Conservation (phyloP, 2,329 filamentous ascomycete genomes). For the Fusarium veterinarium region DNA sequence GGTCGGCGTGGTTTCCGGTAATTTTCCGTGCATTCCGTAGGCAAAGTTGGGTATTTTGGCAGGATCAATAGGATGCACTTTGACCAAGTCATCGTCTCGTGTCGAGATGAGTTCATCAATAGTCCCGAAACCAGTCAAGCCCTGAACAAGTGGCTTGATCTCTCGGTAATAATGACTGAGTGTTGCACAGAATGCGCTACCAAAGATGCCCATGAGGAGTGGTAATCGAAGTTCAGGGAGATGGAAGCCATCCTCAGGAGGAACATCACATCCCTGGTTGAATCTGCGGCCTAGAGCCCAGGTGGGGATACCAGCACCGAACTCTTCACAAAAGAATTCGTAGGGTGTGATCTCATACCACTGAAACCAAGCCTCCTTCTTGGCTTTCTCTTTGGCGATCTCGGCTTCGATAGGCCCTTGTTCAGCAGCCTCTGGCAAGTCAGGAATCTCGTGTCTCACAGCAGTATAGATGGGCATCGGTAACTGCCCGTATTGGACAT, state of each 20-base stretch:
- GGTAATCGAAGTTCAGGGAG: slow-evolving; percentile 88
- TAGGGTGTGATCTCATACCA: slow-evolving; percentile 98
- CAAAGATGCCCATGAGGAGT: slow-evolving; percentile 92
- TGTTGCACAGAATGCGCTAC: slow-evolving; percentile 95
- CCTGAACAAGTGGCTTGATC: slow-evolving; percentile 82
- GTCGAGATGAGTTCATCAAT: slow-evolving; percentile 87
- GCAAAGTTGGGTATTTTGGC: slow-evolving; percentile 91
- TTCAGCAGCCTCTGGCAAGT: slow-evolving; percentile 57
- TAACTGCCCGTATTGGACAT: slow-evolving; percentile 80
- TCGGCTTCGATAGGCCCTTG: slow-evolving; percentile 44
- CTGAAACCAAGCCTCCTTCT: slow-evolving; percentile 88
- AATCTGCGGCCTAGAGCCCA: slow-evolving; percentile 93
- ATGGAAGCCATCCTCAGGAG: slow-evolving; percentile 72
- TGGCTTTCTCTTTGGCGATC: slow-evolving; percentile 57
- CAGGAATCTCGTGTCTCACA: slow-evolving; percentile 93
- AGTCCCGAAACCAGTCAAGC: slow-evolving; percentile 77
- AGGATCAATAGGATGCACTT: slow-evolving; percentile 94
- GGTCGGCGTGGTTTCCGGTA: slow-evolving; percentile 82
- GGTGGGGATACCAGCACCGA: slow-evolving; percentile 90
- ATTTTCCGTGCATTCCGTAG: slow-evolving; percentile 79
- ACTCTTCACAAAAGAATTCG: slow-evolving; percentile 95
- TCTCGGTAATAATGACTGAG: slow-evolving; percentile 97
- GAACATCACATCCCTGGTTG: slow-evolving; percentile 67
- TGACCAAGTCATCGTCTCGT: slow-evolving; percentile 84
- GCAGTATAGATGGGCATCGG: slow-evolving; percentile 96